These are phyloP conservation scores for Chalciporus pseudorubinellus DNA, from an alignment of 768 basidiomycete species.

Conservation along the genomic window DNA sequence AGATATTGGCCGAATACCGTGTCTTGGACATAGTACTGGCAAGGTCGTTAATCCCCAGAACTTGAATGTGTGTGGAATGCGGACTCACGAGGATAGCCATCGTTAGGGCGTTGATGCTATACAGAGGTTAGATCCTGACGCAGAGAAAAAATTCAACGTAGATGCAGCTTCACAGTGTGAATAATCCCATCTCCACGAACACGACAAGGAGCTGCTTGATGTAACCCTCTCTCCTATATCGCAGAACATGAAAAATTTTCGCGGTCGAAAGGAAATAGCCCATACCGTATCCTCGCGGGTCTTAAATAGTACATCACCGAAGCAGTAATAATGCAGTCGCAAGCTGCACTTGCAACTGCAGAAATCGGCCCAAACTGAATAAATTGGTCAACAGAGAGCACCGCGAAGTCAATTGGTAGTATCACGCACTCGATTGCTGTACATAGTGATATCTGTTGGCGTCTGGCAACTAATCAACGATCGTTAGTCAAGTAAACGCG, in stretches of 20 bases:
- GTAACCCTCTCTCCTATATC: no score
- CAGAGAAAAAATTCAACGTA: not conserved
- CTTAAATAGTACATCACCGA: conserved; percentile 13
- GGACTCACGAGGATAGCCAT: conserved; percentile 14
- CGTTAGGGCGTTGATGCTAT: conserved; percentile 10
- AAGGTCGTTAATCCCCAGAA: not conserved
- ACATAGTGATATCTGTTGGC: not conserved
- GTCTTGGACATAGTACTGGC: conserved; percentile 10
- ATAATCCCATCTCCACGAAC: conserved; percentile 12
- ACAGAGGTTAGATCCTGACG: not conserved
- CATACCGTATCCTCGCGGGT: no score
- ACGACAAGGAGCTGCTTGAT: no score
- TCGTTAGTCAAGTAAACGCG: not conserved
- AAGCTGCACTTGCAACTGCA: conserved; percentile 1
- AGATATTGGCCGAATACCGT: conserved; percentile 22
- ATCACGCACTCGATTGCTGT: not conserved
- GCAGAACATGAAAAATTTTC: no score
- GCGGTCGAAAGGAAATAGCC: no score
- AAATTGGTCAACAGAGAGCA: not conserved
- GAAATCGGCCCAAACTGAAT: no score
- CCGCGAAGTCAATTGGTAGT: not conserved
- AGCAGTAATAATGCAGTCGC: conserved; percentile 10
- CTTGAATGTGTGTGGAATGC: not conserved
- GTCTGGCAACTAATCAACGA: not conserved
- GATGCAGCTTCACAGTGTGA: conserved; percentile 8